phyloP scores from a whole-genome alignment of 1,284 basidiomycete species.

The Tranzscheliella williamsii region DNA sequence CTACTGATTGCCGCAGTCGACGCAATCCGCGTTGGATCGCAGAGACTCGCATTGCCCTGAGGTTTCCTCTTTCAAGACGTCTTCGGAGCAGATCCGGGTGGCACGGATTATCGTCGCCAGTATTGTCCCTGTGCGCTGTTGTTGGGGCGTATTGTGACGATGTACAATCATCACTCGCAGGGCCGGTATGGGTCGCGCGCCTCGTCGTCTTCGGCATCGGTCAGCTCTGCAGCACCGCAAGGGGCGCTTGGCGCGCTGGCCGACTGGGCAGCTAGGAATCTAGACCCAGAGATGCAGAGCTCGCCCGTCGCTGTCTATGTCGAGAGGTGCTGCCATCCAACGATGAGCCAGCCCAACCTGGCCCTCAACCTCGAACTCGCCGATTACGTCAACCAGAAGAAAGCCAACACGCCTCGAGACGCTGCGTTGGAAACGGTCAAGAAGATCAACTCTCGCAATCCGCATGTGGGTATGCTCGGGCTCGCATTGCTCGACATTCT shows the following conservation, averaged over 20 bases:
- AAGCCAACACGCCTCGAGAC: conserved; percentile 94
- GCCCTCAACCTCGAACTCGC: conserved; percentile 90
- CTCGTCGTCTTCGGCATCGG: conserved; percentile 11
- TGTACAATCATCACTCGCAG: conserved; percentile 41
- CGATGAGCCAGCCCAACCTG: conserved; percentile 84
- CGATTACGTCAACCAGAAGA: conserved; percentile 89
- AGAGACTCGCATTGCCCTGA: no score
- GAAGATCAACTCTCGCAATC: conserved; percentile 84
- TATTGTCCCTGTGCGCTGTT: no score
- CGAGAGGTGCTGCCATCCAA: conserved; percentile 83
- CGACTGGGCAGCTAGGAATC: conserved; percentile 52
- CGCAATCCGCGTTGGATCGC: no score
- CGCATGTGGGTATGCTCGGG: conserved; percentile 82
- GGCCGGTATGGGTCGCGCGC: conserved; percentile 19
- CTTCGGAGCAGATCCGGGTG: no score
- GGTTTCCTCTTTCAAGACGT: no score
- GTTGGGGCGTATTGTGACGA: no score
- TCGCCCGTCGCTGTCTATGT: conserved; percentile 46
- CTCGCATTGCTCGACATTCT: conserved; percentile 81
- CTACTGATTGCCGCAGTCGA: no score
- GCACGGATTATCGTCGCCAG: no score
- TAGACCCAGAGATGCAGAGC: conserved; percentile 43
- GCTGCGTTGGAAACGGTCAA: conserved; percentile 81
- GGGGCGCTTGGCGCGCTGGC: conserved; percentile 39
- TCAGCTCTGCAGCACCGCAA: conserved; percentile 13